Base-by-base conservation (phyloP, 495 filamentous ascomycete genomes). In the Xylaria telfairii region DNA sequence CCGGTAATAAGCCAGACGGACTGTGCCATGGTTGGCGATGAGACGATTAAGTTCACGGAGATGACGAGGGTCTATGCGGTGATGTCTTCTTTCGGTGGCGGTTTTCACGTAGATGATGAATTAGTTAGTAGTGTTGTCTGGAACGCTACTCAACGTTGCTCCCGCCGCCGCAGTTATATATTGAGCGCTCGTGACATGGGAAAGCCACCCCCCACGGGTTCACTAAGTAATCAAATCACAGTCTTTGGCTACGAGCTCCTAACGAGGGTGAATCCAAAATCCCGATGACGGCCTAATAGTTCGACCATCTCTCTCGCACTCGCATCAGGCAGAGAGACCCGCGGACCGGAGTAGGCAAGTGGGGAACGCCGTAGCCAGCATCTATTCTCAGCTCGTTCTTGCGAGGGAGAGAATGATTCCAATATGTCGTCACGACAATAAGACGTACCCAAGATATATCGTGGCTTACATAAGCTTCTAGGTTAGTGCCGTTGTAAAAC, bases 1-100 rank as follows among this genome's bases (percentile, higher is more conserved):
- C 83, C 83, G 7, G 84, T 86, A 42, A 86, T 81, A 44, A 86
- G 78, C 83, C 84, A 86, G 32, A 83, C 78, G 39, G 72, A 39
- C 47, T 68, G 70, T 60, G 67, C 51, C 74, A 72, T 77, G 41
- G 28, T 73, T 59, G 41, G n/a, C 17, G 24, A 41, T 30, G 26
- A 0, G 12, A 51, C n/a, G 63, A 44, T 54, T 17, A 44, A 17
- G 60, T 63, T 64, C 3, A 30, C 47, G 28, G 21, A 44, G 56
- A 53, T 17, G 26, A 47, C 17, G 28, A 53, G 64, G 42, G 4
- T 64, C 57, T 41, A 32, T 61, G 26, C 42, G 12, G 39, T 12
- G 19, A 32, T 67, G 59, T 42, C n/a, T 62, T 62, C 5, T 54
- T 54, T 54, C 13, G 59, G 21, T 5, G 19, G 32, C 24, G 19